These are phyloP conservation scores for Saturnispora gosingensis DNA, from an alignment of 805 yeast genomes.

Conservation along the genomic window DNA sequence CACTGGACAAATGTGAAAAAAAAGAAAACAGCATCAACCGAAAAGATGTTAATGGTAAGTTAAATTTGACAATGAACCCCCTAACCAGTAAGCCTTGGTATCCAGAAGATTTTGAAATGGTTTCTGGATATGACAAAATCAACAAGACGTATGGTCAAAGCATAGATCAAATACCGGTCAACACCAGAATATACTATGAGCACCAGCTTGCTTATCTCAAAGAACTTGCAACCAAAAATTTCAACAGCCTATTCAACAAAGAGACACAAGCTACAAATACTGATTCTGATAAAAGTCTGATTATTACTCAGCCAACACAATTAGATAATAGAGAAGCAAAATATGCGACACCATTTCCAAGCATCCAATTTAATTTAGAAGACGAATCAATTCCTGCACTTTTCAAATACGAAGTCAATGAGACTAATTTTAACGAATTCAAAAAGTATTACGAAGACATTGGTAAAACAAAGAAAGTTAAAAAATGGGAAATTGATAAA, in stretches of 20 bases:
- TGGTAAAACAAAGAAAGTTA: slow-evolving; percentile 18
- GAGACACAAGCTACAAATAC: slow-evolving; percentile 10
- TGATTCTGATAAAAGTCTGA: not conserved
- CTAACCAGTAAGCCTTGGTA: slow-evolving; percentile 24
- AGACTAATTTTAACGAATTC: slow-evolving; percentile 13
- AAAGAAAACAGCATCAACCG: not conserved
- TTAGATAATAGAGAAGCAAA: not conserved
- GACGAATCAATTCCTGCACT: slow-evolving; percentile 20
- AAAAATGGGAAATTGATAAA: slow-evolving; percentile 24
- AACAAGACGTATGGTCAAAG: slow-evolving; percentile 4
- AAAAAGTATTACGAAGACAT: slow-evolving; percentile 9
- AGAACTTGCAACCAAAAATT: slow-evolving; percentile 17
- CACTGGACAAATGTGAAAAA: not conserved
- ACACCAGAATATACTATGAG: slow-evolving; percentile 16
- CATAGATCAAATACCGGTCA: slow-evolving; percentile 4
- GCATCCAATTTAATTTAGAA: slow-evolving; percentile 17
- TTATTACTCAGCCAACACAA: not conserved
- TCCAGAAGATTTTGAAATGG: slow-evolving; percentile 30
- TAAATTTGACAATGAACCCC: slow-evolving; percentile 24
- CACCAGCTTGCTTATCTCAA: slow-evolving; percentile 17
- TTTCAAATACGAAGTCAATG: slow-evolving; percentile 23
- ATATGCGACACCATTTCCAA: slow-evolving; percentile 18
- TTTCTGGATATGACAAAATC: slow-evolving; percentile 15
- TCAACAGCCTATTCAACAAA: slow-evolving; percentile 13
- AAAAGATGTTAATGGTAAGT: not conserved